Evolutionary conservation across 2,329 filamentous ascomycete genomes (phyloP), one percentile per base, ranked within the genome.

Genomic region (Shiraia bambusicola): DNA sequence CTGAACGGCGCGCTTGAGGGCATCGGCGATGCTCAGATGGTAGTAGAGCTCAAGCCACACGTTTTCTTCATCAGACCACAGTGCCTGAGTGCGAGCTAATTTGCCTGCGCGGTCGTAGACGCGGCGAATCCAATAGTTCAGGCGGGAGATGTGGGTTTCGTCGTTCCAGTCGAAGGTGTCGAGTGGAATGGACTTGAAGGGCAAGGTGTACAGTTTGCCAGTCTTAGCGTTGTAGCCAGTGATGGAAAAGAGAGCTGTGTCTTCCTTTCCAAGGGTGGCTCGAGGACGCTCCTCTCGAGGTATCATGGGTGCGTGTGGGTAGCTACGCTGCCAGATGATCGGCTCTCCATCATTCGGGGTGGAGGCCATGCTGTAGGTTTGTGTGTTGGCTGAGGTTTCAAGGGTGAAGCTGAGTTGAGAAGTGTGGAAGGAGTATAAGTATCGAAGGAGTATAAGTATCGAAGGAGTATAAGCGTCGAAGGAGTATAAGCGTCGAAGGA

Each of bases 111-210:
- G 55, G 6, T 43, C 42, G 37, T 54, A 60, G 28, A 60, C 50
- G 13, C 58, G 57, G 34, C 52, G 53, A 34, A 53, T 47, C 57
- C 57, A 60, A 0, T 41, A 32, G 33, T 60, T 60, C 44, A 60
- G 54, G 37, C 53, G 52, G 14, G 15, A 32, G 28, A 60, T 57
- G 40, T 60, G 48, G 0, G 34, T 15, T 3, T 34, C 16, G 31
- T 44, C 34, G 39, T 47, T 28, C 57, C 57, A 60, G 48, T 58
- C 47, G 14, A 60, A 53, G 8, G 34, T 33, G 10, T 42, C 32
- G 24, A 48, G 45, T 1, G 48, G 35, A 10, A 58, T 45, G 24
- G 50, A 49, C 29, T 45, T 50, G 45, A 58, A 59, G 37, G 47
- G 49, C 0, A 56, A 42, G 15, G 52, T 47, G 30, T 48, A 52